Conservation (phyloP, 2,329 filamentous ascomycete genomes). For the Gremmenia infestans region DNA sequence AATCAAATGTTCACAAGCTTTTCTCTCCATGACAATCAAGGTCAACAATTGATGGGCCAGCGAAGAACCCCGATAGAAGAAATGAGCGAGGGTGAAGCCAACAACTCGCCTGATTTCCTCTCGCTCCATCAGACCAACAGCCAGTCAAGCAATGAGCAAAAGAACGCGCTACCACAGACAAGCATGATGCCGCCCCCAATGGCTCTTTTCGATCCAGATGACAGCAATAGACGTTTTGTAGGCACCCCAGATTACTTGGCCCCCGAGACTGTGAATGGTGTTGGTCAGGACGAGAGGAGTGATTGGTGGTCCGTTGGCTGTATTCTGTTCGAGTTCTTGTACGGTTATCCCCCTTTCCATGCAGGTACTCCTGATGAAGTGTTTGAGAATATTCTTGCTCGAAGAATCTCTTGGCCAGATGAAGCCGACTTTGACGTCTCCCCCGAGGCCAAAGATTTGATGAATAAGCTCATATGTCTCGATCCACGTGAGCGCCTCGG, state of each 20-base stretch:
- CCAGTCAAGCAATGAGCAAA: conserved; percentile 38
- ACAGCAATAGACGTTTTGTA: conserved; percentile 88
- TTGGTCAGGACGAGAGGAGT: conserved; percentile 94
- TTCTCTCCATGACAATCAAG: conserved; percentile 60
- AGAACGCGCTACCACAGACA: conserved; percentile 56
- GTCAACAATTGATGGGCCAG: conserved; percentile 31
- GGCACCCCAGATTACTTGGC: conserved; percentile 96
- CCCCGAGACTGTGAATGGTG: conserved; percentile 91
- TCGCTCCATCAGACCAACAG: conserved; percentile 51
- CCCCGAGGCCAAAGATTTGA: conserved; percentile 84
- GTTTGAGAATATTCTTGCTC: conserved; percentile 90
- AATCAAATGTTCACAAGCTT: conserved; percentile 78
- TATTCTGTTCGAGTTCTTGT: conserved; percentile 94
- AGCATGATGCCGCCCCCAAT: conserved; percentile 84
- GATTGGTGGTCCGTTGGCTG: conserved; percentile 99
- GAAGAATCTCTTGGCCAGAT: conserved; percentile 89
- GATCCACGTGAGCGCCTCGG: conserved; percentile 79
- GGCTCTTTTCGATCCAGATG: conserved; percentile 92
- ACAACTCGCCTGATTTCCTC: conserved; percentile 72
- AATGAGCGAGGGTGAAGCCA: conserved; percentile 63
- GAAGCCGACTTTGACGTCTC: conserved; percentile 76
- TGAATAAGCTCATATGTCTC: conserved; percentile 84
- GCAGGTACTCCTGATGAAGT: conserved; percentile 85
- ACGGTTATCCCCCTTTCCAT: conserved; percentile 90
- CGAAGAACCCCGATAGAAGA: conserved; percentile 67